Conservation (phyloP, 768 basidiomycete genomes). For the Russula olivacea region DNA sequence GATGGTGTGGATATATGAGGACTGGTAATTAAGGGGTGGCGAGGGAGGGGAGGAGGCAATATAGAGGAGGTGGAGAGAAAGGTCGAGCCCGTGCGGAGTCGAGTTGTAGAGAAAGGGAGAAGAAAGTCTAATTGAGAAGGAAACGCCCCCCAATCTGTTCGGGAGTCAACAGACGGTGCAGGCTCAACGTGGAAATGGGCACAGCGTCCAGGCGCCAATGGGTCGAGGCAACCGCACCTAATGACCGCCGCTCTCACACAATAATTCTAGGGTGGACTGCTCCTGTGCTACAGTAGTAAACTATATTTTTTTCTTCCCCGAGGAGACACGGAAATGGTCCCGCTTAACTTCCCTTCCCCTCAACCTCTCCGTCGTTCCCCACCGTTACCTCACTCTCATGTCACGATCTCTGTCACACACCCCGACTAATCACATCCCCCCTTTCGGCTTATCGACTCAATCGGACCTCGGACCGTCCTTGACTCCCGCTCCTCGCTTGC, state of each 20-base stretch:
- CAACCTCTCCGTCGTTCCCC: neutral
- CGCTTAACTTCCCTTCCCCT: neutral
- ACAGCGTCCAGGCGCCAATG: constrained; percentile 19
- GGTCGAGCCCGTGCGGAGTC: constrained; percentile 15
- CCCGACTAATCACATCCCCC: constrained; percentile 5
- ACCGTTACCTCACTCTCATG: neutral
- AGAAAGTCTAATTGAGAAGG: neutral
- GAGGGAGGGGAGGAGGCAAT: neutral
- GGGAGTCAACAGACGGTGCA: neutral
- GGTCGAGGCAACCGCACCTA: constrained; percentile 15
- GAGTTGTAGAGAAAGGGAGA: neutral
- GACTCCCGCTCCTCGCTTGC: neutral
- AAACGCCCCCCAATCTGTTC: neutral
- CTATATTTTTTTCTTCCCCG: neutral
- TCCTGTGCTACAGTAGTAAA: neutral
- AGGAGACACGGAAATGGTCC: neutral
- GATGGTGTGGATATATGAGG: neutral
- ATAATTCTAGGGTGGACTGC: constrained; percentile 6
- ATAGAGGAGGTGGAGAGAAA: constrained; percentile 13
- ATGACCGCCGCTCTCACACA: neutral
- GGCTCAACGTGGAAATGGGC: constrained; percentile 7
- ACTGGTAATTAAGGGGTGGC: neutral
- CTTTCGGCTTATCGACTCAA: constrained; percentile 5
- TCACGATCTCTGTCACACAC: neutral
- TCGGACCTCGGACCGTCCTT: constrained; percentile 3